These are phyloP conservation scores for Eucalyptus globulus DNA, from an alignment of 345 rosid species.

Conservation along the genomic window DNA sequence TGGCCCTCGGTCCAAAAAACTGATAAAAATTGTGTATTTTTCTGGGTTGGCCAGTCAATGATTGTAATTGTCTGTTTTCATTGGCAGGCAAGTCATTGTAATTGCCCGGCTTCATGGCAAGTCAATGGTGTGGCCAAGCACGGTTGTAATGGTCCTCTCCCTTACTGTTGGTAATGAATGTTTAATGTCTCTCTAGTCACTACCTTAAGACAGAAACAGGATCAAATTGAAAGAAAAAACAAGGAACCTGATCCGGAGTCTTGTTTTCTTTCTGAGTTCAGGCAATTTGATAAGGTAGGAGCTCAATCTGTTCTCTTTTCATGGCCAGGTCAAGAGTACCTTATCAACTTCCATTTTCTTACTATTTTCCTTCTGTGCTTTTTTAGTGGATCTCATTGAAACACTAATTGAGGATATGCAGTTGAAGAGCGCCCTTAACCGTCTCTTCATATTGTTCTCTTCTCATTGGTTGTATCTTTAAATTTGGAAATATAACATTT, in stretches of 20 bases:
- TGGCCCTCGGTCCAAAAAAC: neutral
- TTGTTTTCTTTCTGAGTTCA: neutral
- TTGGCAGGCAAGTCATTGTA: neutral
- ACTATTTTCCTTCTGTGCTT: neutral
- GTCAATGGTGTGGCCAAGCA: neutral
- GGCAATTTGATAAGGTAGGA: neutral
- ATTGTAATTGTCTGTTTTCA: neutral
- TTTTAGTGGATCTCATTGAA: neutral
- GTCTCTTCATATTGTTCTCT: neutral
- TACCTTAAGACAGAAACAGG: neutral
- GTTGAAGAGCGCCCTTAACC: neutral
- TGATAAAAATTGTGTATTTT: neutral
- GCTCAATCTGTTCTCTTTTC: neutral
- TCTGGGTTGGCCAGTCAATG: neutral
- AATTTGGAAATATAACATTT: neutral
- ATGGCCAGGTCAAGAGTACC: neutral
- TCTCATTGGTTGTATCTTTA: neutral
- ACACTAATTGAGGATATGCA: neutral
- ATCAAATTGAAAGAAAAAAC: neutral
- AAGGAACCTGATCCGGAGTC: neutral
- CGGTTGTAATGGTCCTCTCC: neutral
- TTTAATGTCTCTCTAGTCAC: neutral
- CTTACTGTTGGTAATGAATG: neutral
- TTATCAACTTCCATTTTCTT: neutral
- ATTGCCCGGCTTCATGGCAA: neutral